Base-by-base conservation (phyloP, 371 early-diverging fungal species). In the Mucor saturninus region DNA sequence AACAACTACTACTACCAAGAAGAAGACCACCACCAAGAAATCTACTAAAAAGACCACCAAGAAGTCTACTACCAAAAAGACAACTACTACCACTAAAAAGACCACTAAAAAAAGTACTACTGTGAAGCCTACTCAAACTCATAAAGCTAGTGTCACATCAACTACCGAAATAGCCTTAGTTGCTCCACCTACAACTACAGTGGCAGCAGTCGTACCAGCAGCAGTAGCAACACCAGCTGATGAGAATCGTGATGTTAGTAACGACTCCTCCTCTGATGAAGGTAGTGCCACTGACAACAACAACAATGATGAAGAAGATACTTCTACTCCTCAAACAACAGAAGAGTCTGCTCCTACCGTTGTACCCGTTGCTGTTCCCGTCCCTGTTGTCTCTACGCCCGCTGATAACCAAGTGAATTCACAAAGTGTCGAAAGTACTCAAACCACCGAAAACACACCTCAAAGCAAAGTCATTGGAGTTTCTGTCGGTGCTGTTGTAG, bases 401-500 rank as follows among this genome's bases (percentile, higher is more conserved):
- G 6, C 14, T 2, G 57, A 62, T 49, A 54, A 54, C 37, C 50
- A 54, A 42, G 61, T 63, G n/a, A 52, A 60, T 26, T 49, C 42
- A 3, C 71, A 71, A 59, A 61, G 53, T 49, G 45, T 59, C 30
- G 43, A 70, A 5, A 50, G 49, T 6, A 59, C 59, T 5, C 40
- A 53, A 14, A 60, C 67, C 10, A 61, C 62, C 4, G 61, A 68
- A 2, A 10, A n/a, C 7, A 61, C 68, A 35, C 61, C 62, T 13
- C 60, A 71, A 50, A 71, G 67, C 43, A 69, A 68, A 37, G 57
- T 71, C 7, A 63, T 76, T 48, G 74, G 77, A 38, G 60, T 76
- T n/a, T 70, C 69, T 21, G 54, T 76, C 35, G 77, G 74, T 40
- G 77, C 71, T 10, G 67, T 65, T 21, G 69, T 65, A 39, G 77